Conservation (phyloP, 768 basidiomycete species). For the Tricholoma sp. region DNA sequence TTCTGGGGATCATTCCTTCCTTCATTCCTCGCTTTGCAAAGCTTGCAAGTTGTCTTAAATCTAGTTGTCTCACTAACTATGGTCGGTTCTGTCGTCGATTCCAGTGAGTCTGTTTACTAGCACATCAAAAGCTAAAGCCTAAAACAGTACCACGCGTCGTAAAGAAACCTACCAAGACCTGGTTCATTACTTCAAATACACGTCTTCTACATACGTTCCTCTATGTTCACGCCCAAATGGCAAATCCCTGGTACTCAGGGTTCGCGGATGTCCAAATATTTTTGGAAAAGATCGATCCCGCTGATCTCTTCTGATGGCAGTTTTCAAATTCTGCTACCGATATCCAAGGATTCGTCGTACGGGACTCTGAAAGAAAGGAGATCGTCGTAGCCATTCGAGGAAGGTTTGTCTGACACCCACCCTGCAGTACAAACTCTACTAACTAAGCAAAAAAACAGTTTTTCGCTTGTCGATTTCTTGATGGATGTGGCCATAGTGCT, state of each 20-base stretch:
- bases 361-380: slow-evolving; percentile 40
- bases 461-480: slow-evolving; percentile 35
- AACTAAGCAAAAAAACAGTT: slow-evolving; percentile 12
- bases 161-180: slow-evolving; percentile 39
- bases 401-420: slow-evolving; percentile 28
- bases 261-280: neutral
- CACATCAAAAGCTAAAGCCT: neutral
- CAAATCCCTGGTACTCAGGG: slow-evolving; percentile 30
- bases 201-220: slow-evolving; percentile 42
- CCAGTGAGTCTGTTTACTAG: neutral
- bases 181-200: slow-evolving; percentile 51
- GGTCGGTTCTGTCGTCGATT: neutral
- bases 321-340: slow-evolving; percentile 38
- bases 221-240: slow-evolving; percentile 49
- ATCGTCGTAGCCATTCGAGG: slow-evolving; percentile 46
- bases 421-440: neutral
- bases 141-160: neutral
- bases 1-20: too few species aligned
- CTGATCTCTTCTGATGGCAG: slow-evolving; percentile 17
- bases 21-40: too few species aligned
- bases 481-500: slow-evolving; percentile 38
- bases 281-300: neutral
- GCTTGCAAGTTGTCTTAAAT: too few species aligned
- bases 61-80: neutral
- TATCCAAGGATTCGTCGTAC: slow-evolving; percentile 45